Conservation (phyloP, 2,329 filamentous ascomycete genomes). For the Penicillium aurantiogriseum region DNA sequence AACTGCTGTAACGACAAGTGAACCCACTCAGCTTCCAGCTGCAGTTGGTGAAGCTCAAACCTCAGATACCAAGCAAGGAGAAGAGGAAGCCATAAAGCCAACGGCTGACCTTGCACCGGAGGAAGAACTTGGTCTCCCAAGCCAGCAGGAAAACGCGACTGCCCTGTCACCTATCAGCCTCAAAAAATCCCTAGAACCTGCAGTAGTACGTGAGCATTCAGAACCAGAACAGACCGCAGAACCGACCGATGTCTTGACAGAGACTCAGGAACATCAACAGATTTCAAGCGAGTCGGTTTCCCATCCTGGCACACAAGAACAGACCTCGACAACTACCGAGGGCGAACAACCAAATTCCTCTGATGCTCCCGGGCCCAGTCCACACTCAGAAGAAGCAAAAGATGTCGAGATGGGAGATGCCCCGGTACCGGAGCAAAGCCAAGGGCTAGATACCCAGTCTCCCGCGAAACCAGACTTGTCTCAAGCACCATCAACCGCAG, state of each 20-base stretch:
- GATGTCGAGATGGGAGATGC: conserved; percentile 11
- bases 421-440: background rate
- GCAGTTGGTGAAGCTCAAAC: conserved; percentile 7
- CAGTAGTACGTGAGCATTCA: background rate
- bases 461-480: conserved; percentile 1
- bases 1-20: background rate
- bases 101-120: background rate
- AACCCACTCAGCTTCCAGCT: background rate
- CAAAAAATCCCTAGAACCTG: background rate
- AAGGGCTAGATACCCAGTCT: background rate
- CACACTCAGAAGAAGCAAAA: conserved; percentile 1
- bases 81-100: background rate
- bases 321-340: background rate
- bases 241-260: background rate
- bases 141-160: background rate
- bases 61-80: background rate
- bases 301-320: background rate
- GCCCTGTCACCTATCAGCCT: background rate
- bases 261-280: background rate
- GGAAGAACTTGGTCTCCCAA: conserved; percentile 4
- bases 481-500: background rate
- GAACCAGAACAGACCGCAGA: background rate
- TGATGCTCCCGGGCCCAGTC: background rate
- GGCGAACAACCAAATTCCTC: background rate
- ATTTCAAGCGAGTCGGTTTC: background rate